phyloP scores from a whole-genome alignment of 2,329 filamentous ascomycete genomes.

The Stenocarpella maydis region DNA sequence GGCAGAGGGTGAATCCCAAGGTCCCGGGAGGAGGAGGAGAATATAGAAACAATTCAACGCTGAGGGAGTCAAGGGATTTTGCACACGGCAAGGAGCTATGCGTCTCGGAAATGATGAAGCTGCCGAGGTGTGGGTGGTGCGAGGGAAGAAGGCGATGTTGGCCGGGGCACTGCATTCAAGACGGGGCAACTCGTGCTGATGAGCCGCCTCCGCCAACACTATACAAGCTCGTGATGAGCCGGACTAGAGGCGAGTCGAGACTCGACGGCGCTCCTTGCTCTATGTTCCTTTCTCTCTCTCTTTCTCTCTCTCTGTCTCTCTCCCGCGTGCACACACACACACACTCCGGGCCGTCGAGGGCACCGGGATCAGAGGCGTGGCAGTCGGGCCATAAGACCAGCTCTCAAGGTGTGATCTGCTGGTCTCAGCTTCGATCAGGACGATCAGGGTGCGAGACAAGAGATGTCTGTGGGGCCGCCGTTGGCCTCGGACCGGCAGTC shows the following conservation, averaged over 20 bases:
- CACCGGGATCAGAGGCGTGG: slow-evolving; percentile 25
- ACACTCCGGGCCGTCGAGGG: slow-evolving; percentile 19
- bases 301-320: background rate
- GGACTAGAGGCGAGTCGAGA: slow-evolving; percentile 3
- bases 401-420: slow-evolving; percentile 9
- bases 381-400: slow-evolving; percentile 26
- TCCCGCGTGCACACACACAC: background rate
- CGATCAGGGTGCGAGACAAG: slow-evolving; percentile 23
- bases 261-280: slow-evolving; percentile 1
- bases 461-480: slow-evolving; percentile 12
- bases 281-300: background rate
- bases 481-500: slow-evolving; percentile 16
- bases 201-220: background rate
- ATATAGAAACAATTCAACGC: slow-evolving; percentile 27
- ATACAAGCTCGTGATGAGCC: background rate
- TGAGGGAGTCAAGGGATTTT: slow-evolving; percentile 30
- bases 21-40: slow-evolving; percentile 5
- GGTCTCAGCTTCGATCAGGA: slow-evolving; percentile 20
- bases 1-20: background rate
- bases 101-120: slow-evolving; percentile 18
- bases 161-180: slow-evolving; percentile 25
- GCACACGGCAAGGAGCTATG: slow-evolving; percentile 8
- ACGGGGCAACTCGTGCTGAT: slow-evolving; percentile 14
- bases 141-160: slow-evolving; percentile 29
- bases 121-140: slow-evolving; percentile 22